phyloP scores from a whole-genome alignment of 495 filamentous ascomycete genomes.

The Penicillium longicatenatum region DNA sequence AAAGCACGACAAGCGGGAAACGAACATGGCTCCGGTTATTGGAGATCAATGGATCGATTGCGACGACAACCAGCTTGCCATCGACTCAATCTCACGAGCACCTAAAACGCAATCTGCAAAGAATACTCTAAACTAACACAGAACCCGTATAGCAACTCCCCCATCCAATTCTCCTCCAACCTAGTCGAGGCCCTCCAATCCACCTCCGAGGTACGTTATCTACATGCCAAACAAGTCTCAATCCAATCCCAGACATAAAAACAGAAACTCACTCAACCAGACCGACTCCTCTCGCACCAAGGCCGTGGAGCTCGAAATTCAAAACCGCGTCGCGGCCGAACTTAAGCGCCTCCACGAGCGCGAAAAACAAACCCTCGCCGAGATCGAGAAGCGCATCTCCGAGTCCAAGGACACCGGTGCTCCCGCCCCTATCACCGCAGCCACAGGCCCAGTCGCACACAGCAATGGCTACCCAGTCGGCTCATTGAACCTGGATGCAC shows the following conservation, averaged over 20 bases:
- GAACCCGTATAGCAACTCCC: constrained; percentile 64
- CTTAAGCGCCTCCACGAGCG: constrained; percentile 73
- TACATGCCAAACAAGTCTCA: constrained; percentile 2
- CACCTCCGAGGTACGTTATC: constrained; percentile 73
- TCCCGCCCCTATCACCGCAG: constrained; percentile 30
- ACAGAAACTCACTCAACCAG: constrained; percentile 45
- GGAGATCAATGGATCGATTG: constrained; percentile 18
- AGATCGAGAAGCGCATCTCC: constrained; percentile 58
- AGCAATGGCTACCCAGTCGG: constrained; percentile 40
- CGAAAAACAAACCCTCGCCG: constrained; percentile 56
- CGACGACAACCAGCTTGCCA: neutral
- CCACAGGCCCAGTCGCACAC: constrained; percentile 34
- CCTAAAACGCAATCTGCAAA: neutral
- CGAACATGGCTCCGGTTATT: constrained; percentile 6
- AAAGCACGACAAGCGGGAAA: constrained; percentile 16
- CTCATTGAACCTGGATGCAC: constrained; percentile 50
- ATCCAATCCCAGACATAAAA: neutral
- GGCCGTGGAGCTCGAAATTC: constrained; percentile 82
- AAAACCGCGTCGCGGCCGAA: constrained; percentile 82
- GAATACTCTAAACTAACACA: neutral
- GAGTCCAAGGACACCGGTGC: constrained; percentile 39
- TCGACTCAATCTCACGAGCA: neutral
- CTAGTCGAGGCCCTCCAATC: constrained; percentile 79
- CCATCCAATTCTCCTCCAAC: constrained; percentile 83
- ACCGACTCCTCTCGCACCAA: constrained; percentile 84